These are phyloP conservation scores for Penicillium coffeae DNA, from an alignment of 495 filamentous ascomycete species.

Conservation along the genomic window DNA sequence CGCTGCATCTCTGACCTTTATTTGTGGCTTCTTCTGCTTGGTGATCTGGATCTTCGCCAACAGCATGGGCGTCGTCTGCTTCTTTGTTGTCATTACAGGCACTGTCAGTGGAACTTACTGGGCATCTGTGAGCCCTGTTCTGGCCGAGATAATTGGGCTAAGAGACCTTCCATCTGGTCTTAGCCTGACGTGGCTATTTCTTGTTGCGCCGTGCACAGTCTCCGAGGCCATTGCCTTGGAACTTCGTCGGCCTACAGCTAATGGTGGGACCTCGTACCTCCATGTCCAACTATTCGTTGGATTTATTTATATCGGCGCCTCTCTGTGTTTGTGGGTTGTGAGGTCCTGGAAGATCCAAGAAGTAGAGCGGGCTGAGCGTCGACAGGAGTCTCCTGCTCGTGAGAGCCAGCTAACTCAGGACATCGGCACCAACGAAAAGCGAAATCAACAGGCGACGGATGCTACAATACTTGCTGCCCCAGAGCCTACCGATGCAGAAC, in stretches of 20 bases:
- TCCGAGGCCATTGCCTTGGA: conserved; percentile 73
- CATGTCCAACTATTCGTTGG: conserved; percentile 64
- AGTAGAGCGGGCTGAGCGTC: conserved; percentile 36
- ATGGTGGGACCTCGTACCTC: conserved; percentile 46
- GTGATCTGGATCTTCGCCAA: conserved; percentile 72
- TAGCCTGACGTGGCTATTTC: conserved; percentile 70
- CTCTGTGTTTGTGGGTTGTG: conserved; percentile 46
- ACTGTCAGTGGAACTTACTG: conserved; percentile 70
- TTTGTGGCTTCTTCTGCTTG: conserved; percentile 62
- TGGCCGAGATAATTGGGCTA: conserved; percentile 74
- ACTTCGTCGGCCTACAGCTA: conserved; percentile 45
- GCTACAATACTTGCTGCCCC: background rate
- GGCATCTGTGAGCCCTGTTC: conserved; percentile 65
- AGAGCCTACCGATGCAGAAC: background rate
- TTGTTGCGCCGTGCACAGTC: conserved; percentile 70
- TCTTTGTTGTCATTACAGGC: conserved; percentile 69
- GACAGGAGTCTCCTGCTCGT: conserved; percentile 7
- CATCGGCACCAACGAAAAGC: conserved; percentile 10
- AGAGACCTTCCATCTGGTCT: conserved; percentile 66
- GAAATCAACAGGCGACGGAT: conserved; percentile 8
- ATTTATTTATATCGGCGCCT: conserved; percentile 60
- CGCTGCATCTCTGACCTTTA: conserved; percentile 58
- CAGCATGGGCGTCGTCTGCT: conserved; percentile 61
- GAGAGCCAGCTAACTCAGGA: conserved; percentile 7
- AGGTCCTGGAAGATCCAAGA: conserved; percentile 58